Base-by-base conservation (phyloP, 768 basidiomycete genomes). In the Leccinellum albellum region DNA sequence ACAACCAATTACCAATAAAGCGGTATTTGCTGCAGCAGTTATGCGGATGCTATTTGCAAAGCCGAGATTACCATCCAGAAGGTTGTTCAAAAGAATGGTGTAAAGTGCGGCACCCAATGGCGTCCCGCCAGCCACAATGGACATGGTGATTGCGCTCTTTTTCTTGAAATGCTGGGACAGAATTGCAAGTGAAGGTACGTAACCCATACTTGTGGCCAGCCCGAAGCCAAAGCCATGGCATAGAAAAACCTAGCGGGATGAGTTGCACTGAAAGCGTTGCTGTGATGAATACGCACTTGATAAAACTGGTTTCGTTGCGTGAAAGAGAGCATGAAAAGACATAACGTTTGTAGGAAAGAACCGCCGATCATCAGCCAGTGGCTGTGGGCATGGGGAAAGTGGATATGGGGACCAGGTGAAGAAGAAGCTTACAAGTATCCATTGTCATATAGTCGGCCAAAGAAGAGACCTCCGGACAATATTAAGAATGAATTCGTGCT, bases 381-480 rank as follows among this genome's bases (percentile, higher is more conserved):
- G 59, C 79, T 80, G 55, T 7, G 8, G 45, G 5, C 45, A 4
- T 31, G 23, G 21, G 35, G 14, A 8, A 21, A 15, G 24, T 15
- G 28, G 14, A 40, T 5, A 31, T 21, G 44, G 33, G 14, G 12
- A 29, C 17, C 45, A 20, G 14, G 26, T 2, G 7, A 6, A 37
- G 35, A 6, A 14, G 17, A 31, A 15, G 54, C 76, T 23, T 59
- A 78, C 78, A 81, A 82, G 66, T 80, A 78, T 33, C 82, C 83
- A 12, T 66, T 72, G 53, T 84, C 83, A 59, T 79, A 79, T 5
- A 77, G 72, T n/a, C 75, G 73, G 4, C 83, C 82, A 17, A 77
- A 73, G 45, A 82, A 61, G 28, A 82, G 65, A 1, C 81, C 80
- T 33, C 73, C 71, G 0, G 76, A 74, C 20, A 82, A 60, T 6